phyloP scores from a whole-genome alignment of 2,329 filamentous ascomycete genomes.

The Hypoxylon rubiginosum region DNA sequence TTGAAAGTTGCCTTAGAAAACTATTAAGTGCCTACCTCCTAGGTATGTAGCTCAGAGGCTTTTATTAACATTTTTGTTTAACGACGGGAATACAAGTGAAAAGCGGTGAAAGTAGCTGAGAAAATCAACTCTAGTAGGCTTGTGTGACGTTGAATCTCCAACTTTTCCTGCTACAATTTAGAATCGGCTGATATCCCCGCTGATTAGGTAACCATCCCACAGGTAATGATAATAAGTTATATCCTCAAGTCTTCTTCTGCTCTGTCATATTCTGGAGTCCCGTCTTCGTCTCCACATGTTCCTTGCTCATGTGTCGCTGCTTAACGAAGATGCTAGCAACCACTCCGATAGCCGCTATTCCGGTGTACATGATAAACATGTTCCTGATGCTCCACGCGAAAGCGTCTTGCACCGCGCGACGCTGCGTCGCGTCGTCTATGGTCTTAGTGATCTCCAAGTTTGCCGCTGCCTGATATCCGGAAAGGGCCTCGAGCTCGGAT shows the following conservation, averaged over 20 bases:
- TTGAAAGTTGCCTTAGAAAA: no score
- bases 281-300: conserved; percentile 66
- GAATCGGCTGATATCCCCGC: no score
- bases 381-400: conserved; percentile 64
- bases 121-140: no score
- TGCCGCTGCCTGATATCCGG: conserved; percentile 60
- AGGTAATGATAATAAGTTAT: not conserved
- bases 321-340: conserved; percentile 60
- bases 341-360: conserved; percentile 57
- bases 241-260: conserved; percentile 11
- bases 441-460: conserved; percentile 59
- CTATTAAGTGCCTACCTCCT: no score
- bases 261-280: conserved; percentile 54
- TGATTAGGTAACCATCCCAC: no score
- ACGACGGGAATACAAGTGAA: no score
- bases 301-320: conserved; percentile 59
- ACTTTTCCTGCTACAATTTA: no score
- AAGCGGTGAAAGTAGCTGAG: no score
- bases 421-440: conserved; percentile 55
- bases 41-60: no score
- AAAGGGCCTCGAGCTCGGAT: conserved; percentile 52
- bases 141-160: no score
- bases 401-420: conserved; percentile 58
- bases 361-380: conserved; percentile 63
- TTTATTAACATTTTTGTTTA: no score